A percentile compares a stretch with the other conserved stretches of the same genome.
Evolutionary conservation across 805 yeast genomes (phyloP).

Genomic region (Wickerhamomyces silvicola): DNA sequence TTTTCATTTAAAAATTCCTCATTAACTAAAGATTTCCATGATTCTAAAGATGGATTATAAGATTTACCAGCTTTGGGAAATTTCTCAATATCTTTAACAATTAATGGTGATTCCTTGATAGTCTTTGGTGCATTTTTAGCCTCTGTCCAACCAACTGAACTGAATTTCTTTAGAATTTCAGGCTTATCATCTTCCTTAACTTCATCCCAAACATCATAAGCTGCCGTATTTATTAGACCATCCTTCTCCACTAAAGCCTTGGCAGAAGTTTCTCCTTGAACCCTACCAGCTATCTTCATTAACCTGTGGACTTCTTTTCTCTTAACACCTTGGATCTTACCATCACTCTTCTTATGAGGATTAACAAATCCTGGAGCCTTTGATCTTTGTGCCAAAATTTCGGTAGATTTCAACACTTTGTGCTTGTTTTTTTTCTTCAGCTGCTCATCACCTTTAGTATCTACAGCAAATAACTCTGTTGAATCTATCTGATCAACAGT

Average conservation of each 20-base stretch:
- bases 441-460: constrained; percentile 55
- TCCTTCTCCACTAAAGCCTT: constrained; percentile 54
- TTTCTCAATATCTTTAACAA: constrained; percentile 41
- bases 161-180: constrained; percentile 29
- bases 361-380: constrained; percentile 62
- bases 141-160: constrained; percentile 42
- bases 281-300: constrained; percentile 73
- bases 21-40: constrained; percentile 71
- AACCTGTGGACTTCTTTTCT: constrained; percentile 57
- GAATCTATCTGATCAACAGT: constrained; percentile 31
- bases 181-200: constrained; percentile 28
- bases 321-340: constrained; percentile 53
- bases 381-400: constrained; percentile 62
- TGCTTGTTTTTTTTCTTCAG: constrained; percentile 32
- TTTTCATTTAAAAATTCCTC: constrained; percentile 63
- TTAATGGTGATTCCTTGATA: constrained; percentile 43
- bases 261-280: constrained; percentile 44
- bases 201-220: constrained; percentile 69
- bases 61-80: constrained; percentile 85
- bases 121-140: constrained; percentile 54
- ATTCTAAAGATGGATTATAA: constrained; percentile 79
- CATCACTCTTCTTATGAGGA: constrained; percentile 31
- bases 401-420: constrained; percentile 32
- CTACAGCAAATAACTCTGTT: constrained; percentile 53
- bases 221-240: constrained; percentile 49